phyloP scores from a whole-genome alignment of 2,329 filamentous ascomycete species.

The Beauveria scarabaeidicola region DNA sequence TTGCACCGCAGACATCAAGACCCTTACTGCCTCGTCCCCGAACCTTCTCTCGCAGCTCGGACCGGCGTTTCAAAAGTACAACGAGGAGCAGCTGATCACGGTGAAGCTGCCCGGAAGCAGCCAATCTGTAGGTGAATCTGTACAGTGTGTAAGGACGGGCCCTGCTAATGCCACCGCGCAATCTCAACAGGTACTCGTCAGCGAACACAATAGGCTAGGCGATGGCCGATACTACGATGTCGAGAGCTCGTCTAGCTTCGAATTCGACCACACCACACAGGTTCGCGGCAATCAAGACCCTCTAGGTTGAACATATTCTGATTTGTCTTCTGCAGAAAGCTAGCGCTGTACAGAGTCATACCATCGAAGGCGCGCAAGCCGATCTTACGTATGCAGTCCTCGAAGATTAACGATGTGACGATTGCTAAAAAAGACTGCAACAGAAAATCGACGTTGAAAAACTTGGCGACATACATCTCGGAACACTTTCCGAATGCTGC shows the following conservation, averaged over 20 bases:
- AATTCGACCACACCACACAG: slow-evolving; percentile 76
- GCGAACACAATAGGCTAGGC: slow-evolving; percentile 74
- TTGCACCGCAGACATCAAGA: slow-evolving; percentile 67
- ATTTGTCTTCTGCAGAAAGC: slow-evolving; percentile 55
- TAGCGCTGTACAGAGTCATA: slow-evolving; percentile 70
- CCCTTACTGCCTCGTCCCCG: slow-evolving; percentile 63
- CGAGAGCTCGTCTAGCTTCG: slow-evolving; percentile 79
- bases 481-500: slow-evolving; percentile 84
- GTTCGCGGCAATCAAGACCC: slow-evolving; percentile 31
- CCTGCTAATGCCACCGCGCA: slow-evolving; percentile 11
- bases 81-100: slow-evolving; percentile 85
- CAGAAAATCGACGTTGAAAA: slow-evolving; percentile 78
- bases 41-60: slow-evolving; percentile 62
- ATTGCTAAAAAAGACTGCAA: slow-evolving; percentile 13
- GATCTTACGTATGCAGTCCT: slow-evolving; percentile 64
- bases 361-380: slow-evolving; percentile 64
- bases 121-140: slow-evolving; percentile 36
- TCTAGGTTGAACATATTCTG: slow-evolving; percentile 6
- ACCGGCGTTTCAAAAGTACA: slow-evolving; percentile 88
- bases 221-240: slow-evolving; percentile 83
- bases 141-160: too few species aligned
- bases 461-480: slow-evolving; percentile 62
- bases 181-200: slow-evolving; percentile 64
- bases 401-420: background rate
- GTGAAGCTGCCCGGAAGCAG: slow-evolving; percentile 83